A percentile compares a stretch with the other conserved stretches of the same genome.
These are phyloP conservation scores for Ophiostoma piceae DNA, from an alignment of 2,329 filamentous ascomycete species.

Conservation along the genomic window DNA sequence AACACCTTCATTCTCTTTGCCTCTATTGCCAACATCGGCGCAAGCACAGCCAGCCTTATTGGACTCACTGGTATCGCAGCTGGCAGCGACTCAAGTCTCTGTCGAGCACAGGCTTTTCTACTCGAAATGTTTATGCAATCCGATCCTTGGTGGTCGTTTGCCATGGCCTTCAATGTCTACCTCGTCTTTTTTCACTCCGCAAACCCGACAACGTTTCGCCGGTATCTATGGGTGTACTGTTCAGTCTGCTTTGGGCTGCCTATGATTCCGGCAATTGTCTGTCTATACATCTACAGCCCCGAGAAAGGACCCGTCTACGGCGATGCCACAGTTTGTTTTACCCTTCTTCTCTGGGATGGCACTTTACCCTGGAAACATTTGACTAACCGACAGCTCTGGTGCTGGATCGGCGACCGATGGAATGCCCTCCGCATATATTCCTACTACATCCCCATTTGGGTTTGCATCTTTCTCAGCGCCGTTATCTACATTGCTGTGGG, in stretches of 20 bases:
- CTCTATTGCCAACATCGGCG: constrained; percentile 54
- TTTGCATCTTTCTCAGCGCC: constrained; percentile 51
- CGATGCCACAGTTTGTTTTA: constrained; percentile 48
- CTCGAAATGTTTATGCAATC: constrained; percentile 73
- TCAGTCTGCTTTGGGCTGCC: constrained; percentile 67
- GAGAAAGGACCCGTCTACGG: constrained; percentile 46
- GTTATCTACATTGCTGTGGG: constrained; percentile 54
- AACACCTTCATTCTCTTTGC: constrained; percentile 60
- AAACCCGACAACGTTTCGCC: constrained; percentile 62
- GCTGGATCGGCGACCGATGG: constrained; percentile 54
- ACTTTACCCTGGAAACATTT: too few species aligned
- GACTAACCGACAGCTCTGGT: constrained; percentile 49
- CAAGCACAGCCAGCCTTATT: constrained; percentile 63
- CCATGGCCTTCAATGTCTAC: constrained; percentile 78
- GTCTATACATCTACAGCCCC: constrained; percentile 51
- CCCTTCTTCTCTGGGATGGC: neutral
- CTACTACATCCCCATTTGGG: constrained; percentile 58
- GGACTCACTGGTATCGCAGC: constrained; percentile 57
- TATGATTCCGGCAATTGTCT: constrained; percentile 59
- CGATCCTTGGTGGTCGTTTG: constrained; percentile 70
- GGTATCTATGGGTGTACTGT: constrained; percentile 66
- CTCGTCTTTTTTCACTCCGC: constrained; percentile 60
- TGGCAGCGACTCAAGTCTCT: constrained; percentile 53
- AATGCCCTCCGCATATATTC: constrained; percentile 54
- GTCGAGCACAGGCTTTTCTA: constrained; percentile 54